Evolutionary conservation across 148 eudicot species (phyloP), one percentile per base, ranked within the genome.

Genomic region (Fagopyrum homotropicum): DNA sequence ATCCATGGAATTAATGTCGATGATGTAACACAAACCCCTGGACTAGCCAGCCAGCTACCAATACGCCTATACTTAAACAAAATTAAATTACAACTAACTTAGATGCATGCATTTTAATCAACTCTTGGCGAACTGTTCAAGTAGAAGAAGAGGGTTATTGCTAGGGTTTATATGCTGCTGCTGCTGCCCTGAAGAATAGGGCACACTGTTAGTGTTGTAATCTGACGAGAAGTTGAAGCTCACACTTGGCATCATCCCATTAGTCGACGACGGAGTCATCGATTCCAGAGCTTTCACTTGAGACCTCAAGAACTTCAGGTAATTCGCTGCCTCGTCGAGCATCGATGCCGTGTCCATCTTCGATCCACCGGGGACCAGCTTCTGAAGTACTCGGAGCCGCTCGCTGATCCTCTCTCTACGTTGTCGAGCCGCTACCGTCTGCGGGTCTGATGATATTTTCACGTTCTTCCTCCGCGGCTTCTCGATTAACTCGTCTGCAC

Each of bases 321-420:
- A 93, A 76, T 88, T 93, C 30, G 98, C 98, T 57, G 98, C 98
- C 75, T 93, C 98, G 81, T 93, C 98, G 60, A 93, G 93, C 98
- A 93, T 93, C 17, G 98, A 87, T 7, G 98, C 98, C 4, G 98
- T 93, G 81, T 93, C 98, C 96, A 93, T 90, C 75, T 93, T 93
- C 75, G 66, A 86, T 2, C 98, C 98, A 9, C 98, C 96, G 16
- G 98, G 98, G 3, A 93, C 98, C 26, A 93, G 75, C 80, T 85
- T 83, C 79, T 93, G 98, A 81, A 93, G 81, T 40, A 88, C 92
- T 72, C 98, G 84, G 43, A 93, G 85, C 44, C 89, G 88, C 77
- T 93, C 96, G 72, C 96, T 89, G 29, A 93, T 89, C 76, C 87
- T 89, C 74, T 93, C 96, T 46, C 98, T 84, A 75, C 96, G 82